These are phyloP conservation scores for Lepiota subincarnata DNA, from an alignment of 768 basidiomycete genomes.

Conservation along the genomic window DNA sequence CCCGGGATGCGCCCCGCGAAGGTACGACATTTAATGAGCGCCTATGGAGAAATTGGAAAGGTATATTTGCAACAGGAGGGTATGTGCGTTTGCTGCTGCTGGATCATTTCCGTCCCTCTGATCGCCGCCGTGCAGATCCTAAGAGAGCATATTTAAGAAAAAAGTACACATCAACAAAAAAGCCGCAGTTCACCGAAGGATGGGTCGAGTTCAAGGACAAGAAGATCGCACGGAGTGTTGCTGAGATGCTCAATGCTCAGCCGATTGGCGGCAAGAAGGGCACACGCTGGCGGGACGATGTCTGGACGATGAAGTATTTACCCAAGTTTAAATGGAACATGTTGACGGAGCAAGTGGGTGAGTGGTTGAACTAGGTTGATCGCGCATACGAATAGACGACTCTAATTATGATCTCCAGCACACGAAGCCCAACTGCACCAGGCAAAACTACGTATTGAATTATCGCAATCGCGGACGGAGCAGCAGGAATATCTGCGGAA, in stretches of 20 bases:
- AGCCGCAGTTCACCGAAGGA: conserved; percentile 88
- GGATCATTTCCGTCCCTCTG: conserved; percentile 1
- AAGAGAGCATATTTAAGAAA: conserved; percentile 82
- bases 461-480: conserved; percentile 82
- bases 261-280: conserved; percentile 93
- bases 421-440: conserved; percentile 88
- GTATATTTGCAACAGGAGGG: conserved; percentile 95
- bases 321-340: conserved; percentile 99
- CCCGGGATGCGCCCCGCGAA: conserved; percentile 98
- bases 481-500: conserved; percentile 92
- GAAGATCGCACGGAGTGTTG: conserved; percentile 81
- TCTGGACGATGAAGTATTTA: conserved; percentile 99
- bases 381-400: not conserved
- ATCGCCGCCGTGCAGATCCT: conserved; percentile 46
- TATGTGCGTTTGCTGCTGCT: conserved; percentile 27
- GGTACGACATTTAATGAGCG: conserved; percentile 88
- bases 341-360: conserved; percentile 97
- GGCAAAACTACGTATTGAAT: conserved; percentile 86
- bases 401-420: conserved; percentile 43
- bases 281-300: conserved; percentile 88
- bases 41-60: conserved; percentile 85
- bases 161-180: conserved; percentile 81
- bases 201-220: conserved; percentile 99
- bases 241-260: conserved; percentile 94
- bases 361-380: conserved; percentile 30